Evolutionary conservation across 1,284 basidiomycete species (phyloP), one percentile per base, ranked within the genome.

Genomic region (Tilletia indica): DNA sequence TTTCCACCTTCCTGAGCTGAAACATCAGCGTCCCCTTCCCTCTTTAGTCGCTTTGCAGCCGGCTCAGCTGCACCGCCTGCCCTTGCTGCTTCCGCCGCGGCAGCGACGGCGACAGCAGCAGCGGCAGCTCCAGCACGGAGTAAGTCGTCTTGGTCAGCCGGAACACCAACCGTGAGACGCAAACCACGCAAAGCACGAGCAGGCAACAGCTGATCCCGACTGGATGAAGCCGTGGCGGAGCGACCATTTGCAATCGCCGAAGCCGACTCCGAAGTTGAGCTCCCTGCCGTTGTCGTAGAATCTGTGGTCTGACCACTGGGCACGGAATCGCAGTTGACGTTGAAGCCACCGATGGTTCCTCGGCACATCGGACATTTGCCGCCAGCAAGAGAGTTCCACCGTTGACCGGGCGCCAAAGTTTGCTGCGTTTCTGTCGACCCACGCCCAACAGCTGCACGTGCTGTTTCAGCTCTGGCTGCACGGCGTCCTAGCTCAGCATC

Each of bases 321-420:
- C n/a, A 58, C 14, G n/a, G 56, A 25, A 21, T 58, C 56, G 25
- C 21, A 31, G 12, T 58, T 31, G 19, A 31, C 56, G 21, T 58
- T 58, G 56, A 58, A 58, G 12, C 56, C 56, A 12, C n/a, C 16
- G 21, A 58, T 58, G 12, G 34, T 4, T 4, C 25, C 34, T 31
- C 56, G 56, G 12, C 56, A 58, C 21, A 58, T 21, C 25, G 56
- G 56, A 34, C 56, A 58, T 31, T n/a, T 58, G 6, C 56, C 56
- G 25, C 56, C 56, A 31, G 56, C 21, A 12, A 58, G 21, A 5
- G 56, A 31, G 8, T 58, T 34, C 25, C 12, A 58, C 16, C 11
- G 5, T 6, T 45, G 9, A 45, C 42, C 42, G 9, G 42, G 42
- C 14, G 42, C 42, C 42, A 45, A 45, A 14, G 42, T 45, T 14